Percentiles rank a stretch among this genome's conserved stretches.
Conservation (phyloP, 2,329 filamentous ascomycete genomes). For the Fusarium guadeloupense region DNA sequence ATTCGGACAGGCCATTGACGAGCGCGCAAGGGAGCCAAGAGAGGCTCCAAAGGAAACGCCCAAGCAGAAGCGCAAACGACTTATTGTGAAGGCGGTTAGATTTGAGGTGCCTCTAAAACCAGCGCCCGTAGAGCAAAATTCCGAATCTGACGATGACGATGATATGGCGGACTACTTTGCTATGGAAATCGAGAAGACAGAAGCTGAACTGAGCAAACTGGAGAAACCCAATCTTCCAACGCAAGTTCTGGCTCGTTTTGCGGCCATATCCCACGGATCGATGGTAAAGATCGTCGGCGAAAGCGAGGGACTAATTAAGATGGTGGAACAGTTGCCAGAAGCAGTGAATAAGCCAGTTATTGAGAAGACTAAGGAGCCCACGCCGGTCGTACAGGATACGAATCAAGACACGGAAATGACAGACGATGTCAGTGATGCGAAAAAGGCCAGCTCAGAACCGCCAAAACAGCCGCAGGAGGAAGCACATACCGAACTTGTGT, state of each 20-base stretch:
- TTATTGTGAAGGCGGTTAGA: constrained; percentile 47
- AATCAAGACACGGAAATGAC: constrained; percentile 33
- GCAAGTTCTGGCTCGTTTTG: constrained; percentile 58
- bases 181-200: constrained; percentile 61
- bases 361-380: constrained; percentile 6
- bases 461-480: constrained; percentile 1
- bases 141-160: constrained; percentile 66
- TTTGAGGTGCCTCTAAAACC: constrained; percentile 54
- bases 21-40: constrained; percentile 19
- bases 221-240: constrained; percentile 52
- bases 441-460: background rate
- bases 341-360: constrained; percentile 12
- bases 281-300: constrained; percentile 59
- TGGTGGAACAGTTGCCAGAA: constrained; percentile 55
- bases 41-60: constrained; percentile 23
- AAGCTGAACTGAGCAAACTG: constrained; percentile 59
- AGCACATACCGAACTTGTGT: background rate
- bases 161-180: constrained; percentile 67
- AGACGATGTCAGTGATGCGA: constrained; percentile 27
- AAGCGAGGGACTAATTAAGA: constrained; percentile 53
- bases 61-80: constrained; percentile 43
- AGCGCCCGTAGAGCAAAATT: constrained; percentile 45
- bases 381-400: constrained; percentile 1
- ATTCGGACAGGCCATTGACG: constrained; percentile 18
- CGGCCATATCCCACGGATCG: constrained; percentile 59